Conservation (phyloP, 345 rosid genomes). For the Eucalyptus tenuipes region DNA sequence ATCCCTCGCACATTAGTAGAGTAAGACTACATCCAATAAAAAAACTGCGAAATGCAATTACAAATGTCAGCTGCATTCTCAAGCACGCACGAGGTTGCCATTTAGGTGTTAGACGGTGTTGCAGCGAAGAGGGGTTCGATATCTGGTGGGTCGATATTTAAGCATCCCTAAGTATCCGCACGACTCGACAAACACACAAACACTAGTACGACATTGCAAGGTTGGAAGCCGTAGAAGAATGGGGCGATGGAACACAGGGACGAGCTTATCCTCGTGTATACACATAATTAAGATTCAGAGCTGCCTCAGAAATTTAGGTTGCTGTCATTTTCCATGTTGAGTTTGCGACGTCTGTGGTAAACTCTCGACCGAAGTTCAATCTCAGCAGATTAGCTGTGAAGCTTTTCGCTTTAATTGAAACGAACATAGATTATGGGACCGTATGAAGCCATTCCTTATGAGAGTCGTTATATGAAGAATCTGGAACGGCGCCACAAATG, state of each 20-base stretch:
- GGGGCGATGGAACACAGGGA: background rate
- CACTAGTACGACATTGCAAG: no score
- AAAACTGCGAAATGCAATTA: background rate
- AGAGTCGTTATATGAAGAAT: background rate
- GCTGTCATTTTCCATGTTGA: background rate
- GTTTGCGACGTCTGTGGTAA: background rate
- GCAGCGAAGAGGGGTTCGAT: no score
- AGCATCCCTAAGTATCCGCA: no score
- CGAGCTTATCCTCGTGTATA: background rate
- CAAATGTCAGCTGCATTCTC: background rate
- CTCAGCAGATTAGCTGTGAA: background rate
- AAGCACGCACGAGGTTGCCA: background rate
- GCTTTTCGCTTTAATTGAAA: background rate
- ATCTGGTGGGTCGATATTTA: no score
- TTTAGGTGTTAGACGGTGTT: no score
- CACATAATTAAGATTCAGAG: background rate
- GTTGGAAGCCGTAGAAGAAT: no score
- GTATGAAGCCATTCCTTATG: background rate
- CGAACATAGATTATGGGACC: background rate
- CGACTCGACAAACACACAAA: no score
- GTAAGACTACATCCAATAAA: no score
- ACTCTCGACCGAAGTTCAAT: background rate
- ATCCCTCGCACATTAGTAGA: no score
- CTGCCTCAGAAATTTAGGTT: background rate
- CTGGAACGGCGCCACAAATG: background rate